Base-by-base conservation (phyloP, 108 stramenopile species). In the Nitzschia inconspicua region DNA sequence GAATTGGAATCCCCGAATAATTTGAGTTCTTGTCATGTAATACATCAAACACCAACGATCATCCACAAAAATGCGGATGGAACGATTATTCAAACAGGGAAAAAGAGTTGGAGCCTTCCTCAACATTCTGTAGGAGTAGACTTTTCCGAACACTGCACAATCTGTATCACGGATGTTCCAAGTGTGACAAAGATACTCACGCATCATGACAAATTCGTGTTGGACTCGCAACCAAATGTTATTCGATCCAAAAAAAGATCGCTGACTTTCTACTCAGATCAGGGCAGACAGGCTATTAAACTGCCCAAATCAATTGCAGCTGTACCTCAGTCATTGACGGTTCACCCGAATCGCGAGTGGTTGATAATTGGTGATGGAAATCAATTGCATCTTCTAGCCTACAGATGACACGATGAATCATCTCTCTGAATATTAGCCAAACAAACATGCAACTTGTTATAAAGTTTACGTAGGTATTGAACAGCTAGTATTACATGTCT, bases 121-220 rank as follows among this genome's bases (percentile, higher is more conserved):
- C 28, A 46, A 13, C 46, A 72, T 46, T 16, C 63, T n/a, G 52
- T 72, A 9, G 19, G 26, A 4, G 55, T 32, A 6, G 40, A 59
- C 39, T 14, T 32, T n/a, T 29, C 25, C 6, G 30, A 26, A 25
- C 25, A 22, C 11, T 14, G 7, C 31, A 25, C 18, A n/a, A 56
- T 63, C 27, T 29, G 25, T 40, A 60, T 55, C 56, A 27, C 56
- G 3, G 24, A 56, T 9, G 42, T 56, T 28, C 70, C 70, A 2
- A 28, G 18, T n/a, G 53, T 60, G 25, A 57, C 62, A 25, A 63
- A 39, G 35, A 23, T 36, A 35, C 54, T 72, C 5, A 22, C 54
- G 10, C 62, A 64, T 51, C 42, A 50, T 22, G 57, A 72, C 42
- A 72, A 72, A 47, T 64, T 46, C 53, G 63, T 72, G 8, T 42